Base-by-base conservation (phyloP, 2,329 filamentous ascomycete genomes). In the Penicillium paneum region DNA sequence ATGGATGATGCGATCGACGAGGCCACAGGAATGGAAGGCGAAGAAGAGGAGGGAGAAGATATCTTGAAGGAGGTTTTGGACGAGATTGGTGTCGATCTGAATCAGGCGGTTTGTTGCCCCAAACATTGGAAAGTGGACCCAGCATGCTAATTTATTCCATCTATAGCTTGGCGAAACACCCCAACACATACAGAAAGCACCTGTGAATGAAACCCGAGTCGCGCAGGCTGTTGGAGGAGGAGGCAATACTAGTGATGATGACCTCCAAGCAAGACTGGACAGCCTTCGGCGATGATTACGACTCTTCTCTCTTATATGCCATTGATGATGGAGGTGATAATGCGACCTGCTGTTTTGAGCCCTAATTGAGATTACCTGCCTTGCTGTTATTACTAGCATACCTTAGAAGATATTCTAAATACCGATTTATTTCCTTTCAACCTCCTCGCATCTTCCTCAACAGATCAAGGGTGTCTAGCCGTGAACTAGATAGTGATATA, bases 1-100 rank as follows among this genome's bases (percentile, higher is more conserved):
- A 97, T 99, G 94, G 93, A 97, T 70, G 94, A 97, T 74, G 93
- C 91, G 19, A 94, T 99, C 56, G 94, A 99, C 71, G 94, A 99
- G 72, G 92, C 93, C 46, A 97, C 94, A 66, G 94, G 95, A 24
- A 80, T 96, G 35, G 85, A 88, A 38, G 69, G 68, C 52, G 86
- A 96, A 57, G 94, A 99, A 69, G 94, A 96, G 66, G 94, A 97
- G 73, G 90, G 92, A 32, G 94, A 99, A 65, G 94, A 99, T 71
- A 90, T 97, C 12, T 91, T 99, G 32, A 95, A 96, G 67, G 91
- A 97, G 75, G 90, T 99, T 5, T 75, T 99, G 67, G 94, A 97
- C 70, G 94, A 97, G 76, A 96, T 99, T 71, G 94, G 94, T 49
- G 87, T 99, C 29, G 93, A 99, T 69, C 81, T 97, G 55, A 91